Conservation (phyloP, 176 grass and related monocot genomes). For the Oryza coarctata region DNA sequence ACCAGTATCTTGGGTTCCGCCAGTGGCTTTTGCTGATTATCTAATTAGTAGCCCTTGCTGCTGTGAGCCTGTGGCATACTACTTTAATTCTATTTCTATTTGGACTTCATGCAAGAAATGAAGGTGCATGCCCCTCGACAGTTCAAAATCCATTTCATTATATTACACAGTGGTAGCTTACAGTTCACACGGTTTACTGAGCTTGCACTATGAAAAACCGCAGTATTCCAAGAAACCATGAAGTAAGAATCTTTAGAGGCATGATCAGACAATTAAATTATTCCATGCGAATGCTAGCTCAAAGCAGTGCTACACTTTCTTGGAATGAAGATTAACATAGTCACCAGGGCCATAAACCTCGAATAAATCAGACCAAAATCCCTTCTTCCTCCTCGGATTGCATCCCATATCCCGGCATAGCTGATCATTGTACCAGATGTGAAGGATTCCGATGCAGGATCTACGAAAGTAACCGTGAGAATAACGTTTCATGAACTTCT, state of each 20-base stretch:
- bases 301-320: slow-evolving; percentile 11
- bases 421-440: slow-evolving; percentile 63
- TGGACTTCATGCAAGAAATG: too few species aligned
- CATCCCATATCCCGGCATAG: slow-evolving; percentile 65
- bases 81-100: too few species aligned
- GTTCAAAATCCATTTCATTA: too few species aligned
- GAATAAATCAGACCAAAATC: slow-evolving; percentile 40
- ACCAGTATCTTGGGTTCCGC: too few species aligned
- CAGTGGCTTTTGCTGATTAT: too few species aligned
- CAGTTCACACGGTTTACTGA: too few species aligned
- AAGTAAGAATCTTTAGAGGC: background rate
- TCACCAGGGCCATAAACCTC: slow-evolving; percentile 42
- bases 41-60: too few species aligned
- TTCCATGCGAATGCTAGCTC: background rate
- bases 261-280: background rate
- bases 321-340: slow-evolving; percentile 45
- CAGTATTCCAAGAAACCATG: too few species aligned
- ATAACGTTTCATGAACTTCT: slow-evolving; percentile 63
- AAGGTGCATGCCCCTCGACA: too few species aligned
- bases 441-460: slow-evolving; percentile 40
- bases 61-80: too few species aligned
- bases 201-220: too few species aligned
- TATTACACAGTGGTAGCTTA: too few species aligned
- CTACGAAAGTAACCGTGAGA: slow-evolving; percentile 44
- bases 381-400: slow-evolving; percentile 55